Evolutionary conservation across 2,329 filamentous ascomycete species (phyloP), one percentile per base, ranked within the genome.

Genomic region (Teratosphaeria pseudoeucalypti): DNA sequence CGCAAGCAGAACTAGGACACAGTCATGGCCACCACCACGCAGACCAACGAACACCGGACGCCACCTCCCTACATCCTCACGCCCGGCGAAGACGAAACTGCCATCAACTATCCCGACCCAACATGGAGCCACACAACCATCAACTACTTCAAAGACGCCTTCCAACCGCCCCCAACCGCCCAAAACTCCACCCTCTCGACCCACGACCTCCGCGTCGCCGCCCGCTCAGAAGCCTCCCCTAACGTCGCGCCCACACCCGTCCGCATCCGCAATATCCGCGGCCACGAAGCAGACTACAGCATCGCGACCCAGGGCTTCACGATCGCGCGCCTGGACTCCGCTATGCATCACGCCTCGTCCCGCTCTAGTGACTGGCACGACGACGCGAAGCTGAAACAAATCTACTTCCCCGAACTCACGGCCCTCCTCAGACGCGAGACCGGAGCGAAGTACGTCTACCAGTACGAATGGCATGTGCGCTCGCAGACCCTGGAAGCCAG

Each of bases 231-330:
- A 37, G 57, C 58, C 37, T 61, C 61, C 2, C 63, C 63, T 11
- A 60, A 61, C 16, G 52, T 64, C 49, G 49, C 27, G 12, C 57
- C 47, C 53, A 56, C 49, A 2, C 58, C 61, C 2, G 58, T 63
- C 55, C 56, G 58, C 34, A 63, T 64, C 23, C 57, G 58, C 27
- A 64, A 64, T 57, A 64, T 64, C 29, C 43, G 57, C 26, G 61
- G 61, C 26, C 37, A 55, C 11, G 57, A 60, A 55, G 32, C 37
- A 5, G 43, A 61, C 26, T 63, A 59, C 57, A 58, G n/a, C 39
- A 55, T 63, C 19, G 16, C 37, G 19, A 55, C 23, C n/a, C 59
- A 64, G 16, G 63, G 61, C 34, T 64, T 64, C 61, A 58, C 34
- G 5, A 49, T 64, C 54, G 54, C 43, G 7, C 43, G 19, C 43